Percentiles rank a stretch among this genome's conserved stretches.
Evolutionary conservation across 495 filamentous ascomycete species (phyloP).

Genomic region (Aspergillus ostianus): DNA sequence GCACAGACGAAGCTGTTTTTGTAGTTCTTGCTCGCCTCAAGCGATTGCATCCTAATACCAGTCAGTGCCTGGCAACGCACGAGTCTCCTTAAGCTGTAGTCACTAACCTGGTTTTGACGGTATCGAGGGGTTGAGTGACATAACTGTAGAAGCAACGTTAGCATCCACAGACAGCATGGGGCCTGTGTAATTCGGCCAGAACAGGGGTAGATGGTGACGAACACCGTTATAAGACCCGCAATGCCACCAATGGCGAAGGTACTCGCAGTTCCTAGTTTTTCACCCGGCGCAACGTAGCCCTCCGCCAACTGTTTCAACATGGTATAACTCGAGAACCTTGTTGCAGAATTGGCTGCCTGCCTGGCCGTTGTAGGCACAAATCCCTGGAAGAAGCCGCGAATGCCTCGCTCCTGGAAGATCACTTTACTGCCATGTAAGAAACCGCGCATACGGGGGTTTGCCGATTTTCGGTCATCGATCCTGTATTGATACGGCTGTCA

Average conservation of each 20-base stretch:
- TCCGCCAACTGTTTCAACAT: constrained; percentile 87
- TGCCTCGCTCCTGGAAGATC: constrained; percentile 81
- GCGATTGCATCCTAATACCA: constrained; percentile 83
- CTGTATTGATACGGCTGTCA: constrained; percentile 33
- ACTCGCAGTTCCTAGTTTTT: constrained; percentile 84
- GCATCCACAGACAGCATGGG: not conserved
- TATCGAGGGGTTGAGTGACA: constrained; percentile 86
- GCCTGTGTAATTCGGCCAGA: not conserved
- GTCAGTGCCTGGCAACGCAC: constrained; percentile 9
- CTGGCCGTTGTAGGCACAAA: constrained; percentile 92
- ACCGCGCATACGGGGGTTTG: constrained; percentile 82
- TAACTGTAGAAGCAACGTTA: constrained; percentile 35
- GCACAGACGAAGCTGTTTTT: constrained; percentile 89
- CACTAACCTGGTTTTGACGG: constrained; percentile 79
- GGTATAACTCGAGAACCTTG: constrained; percentile 86
- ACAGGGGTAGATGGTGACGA: constrained; percentile 36
- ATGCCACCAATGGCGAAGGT: constrained; percentile 91
- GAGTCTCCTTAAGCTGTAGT: not conserved
- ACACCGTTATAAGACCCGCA: constrained; percentile 92
- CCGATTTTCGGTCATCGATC: constrained; percentile 91
- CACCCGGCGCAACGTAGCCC: constrained; percentile 87
- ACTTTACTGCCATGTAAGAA: constrained; percentile 88
- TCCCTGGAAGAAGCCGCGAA: constrained; percentile 93
- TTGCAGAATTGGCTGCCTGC: constrained; percentile 91
- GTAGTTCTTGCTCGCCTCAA: constrained; percentile 80